Evolutionary conservation across 108 stramenopile genomes (phyloP), one percentile per base, ranked within the genome.

Genomic region (Cyclotella choctawhatcheeana): DNA sequence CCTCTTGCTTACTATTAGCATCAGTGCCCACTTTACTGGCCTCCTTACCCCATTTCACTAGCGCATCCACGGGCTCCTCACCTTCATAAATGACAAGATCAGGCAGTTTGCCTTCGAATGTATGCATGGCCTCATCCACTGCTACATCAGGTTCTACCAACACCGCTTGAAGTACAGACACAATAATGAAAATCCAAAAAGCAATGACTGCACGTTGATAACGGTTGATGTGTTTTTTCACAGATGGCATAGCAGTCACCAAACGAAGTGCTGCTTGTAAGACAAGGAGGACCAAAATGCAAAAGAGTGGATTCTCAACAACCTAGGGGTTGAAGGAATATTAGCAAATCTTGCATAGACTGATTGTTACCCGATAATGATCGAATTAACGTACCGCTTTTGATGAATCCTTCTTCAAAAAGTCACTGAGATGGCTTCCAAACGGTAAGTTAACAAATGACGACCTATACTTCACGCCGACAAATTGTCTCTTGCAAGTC

Each of bases 21-120:
- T 56, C 29, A 12, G 55, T 56, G 27, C 55, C 27, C 27, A 30
- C 55, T n/a, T 56, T 56, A 31, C 69, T 62, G 18, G 70, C 83
- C 35, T 61, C 27, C 45, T 76, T 84, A 35, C 69, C 79, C 83
- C 83, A 84, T 33, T 81, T 75, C 8, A 80, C 37, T 5, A 84
- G 55, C 0, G 79, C 83, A 53, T 84, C 83, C 6, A 76, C 79
- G 20, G 79, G 79, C 35, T 84, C 76, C 51, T 84, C 73, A 22
- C 64, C 79, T 71, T 84, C 83, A 26, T 69, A 66, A 22, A 84
- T 72, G n/a, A 72, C 33, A 13, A 84, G 52, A 67, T 81, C 73
- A 7, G 78, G 79, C 35, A 81, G 60, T 44, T 71, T 84, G 21
- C 83, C 83, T 52, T 79, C 74, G 40, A 69, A 70, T 12, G 40